A percentile compares a stretch with the other conserved stretches of the same genome.
These are phyloP conservation scores for Fusarium setosum DNA, from an alignment of 2,329 filamentous ascomycete species.

Conservation along the genomic window DNA sequence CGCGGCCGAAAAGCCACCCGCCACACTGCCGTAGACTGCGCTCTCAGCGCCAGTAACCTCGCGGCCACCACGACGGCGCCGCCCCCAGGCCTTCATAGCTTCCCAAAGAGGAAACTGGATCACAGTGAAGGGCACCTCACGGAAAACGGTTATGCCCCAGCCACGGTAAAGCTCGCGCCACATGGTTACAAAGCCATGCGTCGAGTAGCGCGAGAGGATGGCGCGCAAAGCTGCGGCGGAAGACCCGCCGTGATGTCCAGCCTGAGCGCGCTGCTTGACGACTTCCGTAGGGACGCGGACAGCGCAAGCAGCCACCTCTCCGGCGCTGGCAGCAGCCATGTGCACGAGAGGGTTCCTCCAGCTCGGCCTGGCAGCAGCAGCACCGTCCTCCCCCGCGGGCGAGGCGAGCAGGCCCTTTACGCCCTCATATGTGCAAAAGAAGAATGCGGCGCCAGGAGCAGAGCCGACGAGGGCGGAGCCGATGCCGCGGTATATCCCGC, in stretches of 20 bases:
- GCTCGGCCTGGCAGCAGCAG: constrained; percentile 20
- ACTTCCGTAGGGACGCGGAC: constrained; percentile 96
- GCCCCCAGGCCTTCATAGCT: constrained; percentile 81
- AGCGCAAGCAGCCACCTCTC: constrained; percentile 92
- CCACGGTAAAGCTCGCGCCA: constrained; percentile 90
- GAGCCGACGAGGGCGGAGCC: constrained; percentile 91
- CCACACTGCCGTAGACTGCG: constrained; percentile 84
- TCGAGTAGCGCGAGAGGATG: constrained; percentile 68
- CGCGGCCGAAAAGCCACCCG: constrained; percentile 87
- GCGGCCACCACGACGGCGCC: constrained; percentile 51
- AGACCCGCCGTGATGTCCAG: constrained; percentile 80
- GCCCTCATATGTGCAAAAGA: constrained; percentile 95
- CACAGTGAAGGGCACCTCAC: constrained; percentile 96
- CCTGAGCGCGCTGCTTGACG: constrained; percentile 96
- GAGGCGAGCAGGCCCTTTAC: constrained; percentile 67
- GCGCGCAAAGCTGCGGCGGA: constrained; percentile 74
- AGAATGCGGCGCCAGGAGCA: constrained; percentile 92
- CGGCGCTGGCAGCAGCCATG: constrained; percentile 86
- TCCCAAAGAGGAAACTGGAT: constrained; percentile 99
- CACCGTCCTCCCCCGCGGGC: constrained; percentile 41
- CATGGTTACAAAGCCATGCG: constrained; percentile 66
- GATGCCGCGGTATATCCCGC: constrained; percentile 91
- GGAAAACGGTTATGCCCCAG: constrained; percentile 90
- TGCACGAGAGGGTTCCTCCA: constrained; percentile 64
- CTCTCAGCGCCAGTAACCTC: constrained; percentile 80